Conservation (phyloP, 768 basidiomycete species). For the Xerocomus brunneocitrinus region DNA sequence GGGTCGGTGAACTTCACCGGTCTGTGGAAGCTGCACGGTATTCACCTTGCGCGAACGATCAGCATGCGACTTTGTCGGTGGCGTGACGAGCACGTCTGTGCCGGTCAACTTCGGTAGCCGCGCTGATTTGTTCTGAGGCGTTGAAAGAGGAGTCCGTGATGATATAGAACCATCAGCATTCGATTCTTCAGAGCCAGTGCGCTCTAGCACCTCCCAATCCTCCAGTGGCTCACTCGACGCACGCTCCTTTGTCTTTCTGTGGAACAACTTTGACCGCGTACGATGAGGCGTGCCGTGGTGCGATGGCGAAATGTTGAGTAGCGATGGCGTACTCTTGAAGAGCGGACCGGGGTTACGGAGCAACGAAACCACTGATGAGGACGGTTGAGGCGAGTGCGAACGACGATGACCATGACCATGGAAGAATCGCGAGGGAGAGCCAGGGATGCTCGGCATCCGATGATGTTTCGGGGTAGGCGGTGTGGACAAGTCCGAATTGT, state of each 20-base stretch:
- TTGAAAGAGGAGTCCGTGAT: slow-evolving; percentile 18
- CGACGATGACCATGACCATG: slow-evolving; percentile 24
- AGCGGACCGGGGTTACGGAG: slow-evolving; percentile 33
- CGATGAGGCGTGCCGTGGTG: slow-evolving; percentile 28
- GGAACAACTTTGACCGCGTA: slow-evolving; percentile 30
- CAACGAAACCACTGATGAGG: slow-evolving; percentile 32
- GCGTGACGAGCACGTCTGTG: slow-evolving; percentile 14
- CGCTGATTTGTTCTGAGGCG: slow-evolving; percentile 14
- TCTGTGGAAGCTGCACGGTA: slow-evolving; percentile 22
- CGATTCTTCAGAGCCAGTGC: slow-evolving; percentile 25
- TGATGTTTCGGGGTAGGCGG: slow-evolving; percentile 32
- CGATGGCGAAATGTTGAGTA: slow-evolving; percentile 29
- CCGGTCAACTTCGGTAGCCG: slow-evolving; percentile 11
- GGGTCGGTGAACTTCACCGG: slow-evolving; percentile 19
- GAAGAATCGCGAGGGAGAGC: slow-evolving; percentile 31
- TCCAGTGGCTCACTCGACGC: slow-evolving; percentile 31
- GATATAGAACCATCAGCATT: slow-evolving; percentile 20
- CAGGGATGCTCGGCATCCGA: slow-evolving; percentile 27
- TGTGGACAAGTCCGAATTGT: slow-evolving; percentile 30
- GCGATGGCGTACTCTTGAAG: slow-evolving; percentile 32
- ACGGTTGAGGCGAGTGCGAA: slow-evolving; percentile 32
- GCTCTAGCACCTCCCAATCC: slow-evolving; percentile 32
- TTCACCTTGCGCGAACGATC: slow-evolving; percentile 25
- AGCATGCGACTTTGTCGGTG: slow-evolving; percentile 4
- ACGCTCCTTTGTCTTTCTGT: slow-evolving; percentile 33